Conservation (phyloP, 805 yeast genomes). For the Cyberlindnera mycetangii region DNA sequence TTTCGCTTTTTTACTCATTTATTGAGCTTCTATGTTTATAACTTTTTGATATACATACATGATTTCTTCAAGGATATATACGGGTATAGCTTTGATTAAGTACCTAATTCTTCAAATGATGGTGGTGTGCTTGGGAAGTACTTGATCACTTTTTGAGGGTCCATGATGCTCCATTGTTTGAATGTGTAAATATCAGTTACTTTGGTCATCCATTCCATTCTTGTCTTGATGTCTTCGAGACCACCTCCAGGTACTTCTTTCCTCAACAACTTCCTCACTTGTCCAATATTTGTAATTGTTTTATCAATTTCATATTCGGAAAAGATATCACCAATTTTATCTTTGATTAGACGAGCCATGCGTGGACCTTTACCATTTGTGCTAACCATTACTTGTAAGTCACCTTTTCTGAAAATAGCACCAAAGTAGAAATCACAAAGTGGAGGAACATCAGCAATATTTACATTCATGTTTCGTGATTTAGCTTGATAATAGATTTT, state of each 20-base stretch:
- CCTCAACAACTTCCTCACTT: constrained; percentile 50
- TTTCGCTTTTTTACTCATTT: no score
- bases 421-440: constrained; percentile 87
- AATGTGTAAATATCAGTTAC: constrained; percentile 60
- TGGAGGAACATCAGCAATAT: constrained; percentile 83
- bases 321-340: constrained; percentile 44
- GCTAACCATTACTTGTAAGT: constrained; percentile 75
- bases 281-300: constrained; percentile 61
- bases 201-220: constrained; percentile 71
- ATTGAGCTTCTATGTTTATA: no score
- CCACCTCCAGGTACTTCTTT: constrained; percentile 44
- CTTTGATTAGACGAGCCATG: constrained; percentile 60
- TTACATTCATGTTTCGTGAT: constrained; percentile 53
- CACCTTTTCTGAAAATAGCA: constrained; percentile 68
- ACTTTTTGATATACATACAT: not conserved
- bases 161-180: constrained; percentile 57
- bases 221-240: constrained; percentile 43
- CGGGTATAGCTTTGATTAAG: no score
- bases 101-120: constrained; percentile 10
- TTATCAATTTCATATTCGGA: constrained; percentile 42
- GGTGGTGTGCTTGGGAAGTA: constrained; percentile 53
- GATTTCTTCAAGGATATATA: not conserved
- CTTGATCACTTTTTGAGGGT: constrained; percentile 9
- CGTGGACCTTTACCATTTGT: constrained; percentile 84
- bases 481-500: constrained; percentile 52